Evolutionary conservation across 495 filamentous ascomycete genomes (phyloP).

Genomic region (Talaromyces adpressus): DNA sequence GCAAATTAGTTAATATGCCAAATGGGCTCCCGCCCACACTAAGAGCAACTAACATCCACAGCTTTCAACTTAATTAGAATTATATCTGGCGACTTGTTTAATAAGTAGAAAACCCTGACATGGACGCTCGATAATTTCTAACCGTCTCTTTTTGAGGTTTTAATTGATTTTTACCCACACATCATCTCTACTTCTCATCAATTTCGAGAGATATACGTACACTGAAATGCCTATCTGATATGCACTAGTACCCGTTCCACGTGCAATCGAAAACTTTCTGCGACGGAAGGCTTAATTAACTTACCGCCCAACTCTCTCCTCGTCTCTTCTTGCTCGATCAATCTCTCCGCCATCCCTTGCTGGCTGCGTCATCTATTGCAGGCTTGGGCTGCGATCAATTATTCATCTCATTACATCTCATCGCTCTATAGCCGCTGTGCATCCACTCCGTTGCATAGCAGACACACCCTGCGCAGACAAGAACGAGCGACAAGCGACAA

Average conservation of each 20-base stretch:
- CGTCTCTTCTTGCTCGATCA: neutral
- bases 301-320: neutral
- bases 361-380: neutral
- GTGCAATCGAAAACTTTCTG: neutral
- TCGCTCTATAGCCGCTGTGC: neutral
- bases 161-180: neutral
- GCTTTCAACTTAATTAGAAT: neutral
- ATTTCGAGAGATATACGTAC: no score
- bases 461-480: neutral
- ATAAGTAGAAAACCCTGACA: neutral
- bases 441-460: slow-evolving; percentile 1
- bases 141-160: neutral
- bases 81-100: neutral
- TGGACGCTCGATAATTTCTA: neutral
- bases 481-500: neutral
- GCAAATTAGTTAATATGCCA: neutral
- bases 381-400: neutral
- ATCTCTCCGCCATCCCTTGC: neutral
- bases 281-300: neutral
- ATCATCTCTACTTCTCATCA: neutral
- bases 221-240: neutral
- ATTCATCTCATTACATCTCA: neutral
- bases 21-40: neutral
- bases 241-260: neutral
- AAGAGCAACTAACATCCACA: neutral